Evolutionary conservation across 2,329 filamentous ascomycete genomes (phyloP).

Genomic region (Aspergillus pseudotamarii): DNA sequence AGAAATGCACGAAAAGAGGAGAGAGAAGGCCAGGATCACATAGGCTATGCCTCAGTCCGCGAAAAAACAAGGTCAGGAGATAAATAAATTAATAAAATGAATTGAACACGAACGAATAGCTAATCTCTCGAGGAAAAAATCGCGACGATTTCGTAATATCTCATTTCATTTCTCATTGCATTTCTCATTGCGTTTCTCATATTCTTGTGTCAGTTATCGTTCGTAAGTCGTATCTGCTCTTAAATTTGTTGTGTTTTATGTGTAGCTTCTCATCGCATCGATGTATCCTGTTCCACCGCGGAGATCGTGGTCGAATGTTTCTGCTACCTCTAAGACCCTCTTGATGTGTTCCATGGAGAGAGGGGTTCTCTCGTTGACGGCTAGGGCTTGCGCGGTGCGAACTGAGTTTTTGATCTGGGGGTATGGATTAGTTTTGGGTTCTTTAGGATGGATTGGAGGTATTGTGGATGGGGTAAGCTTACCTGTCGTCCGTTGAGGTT

Average conservation of each 20-base stretch:
- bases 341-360: conserved; percentile 79
- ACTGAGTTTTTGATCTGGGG: conserved; percentile 89
- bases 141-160: not conserved
- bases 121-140: not conserved
- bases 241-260: conserved; percentile 25
- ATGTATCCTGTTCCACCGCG: conserved; percentile 78
- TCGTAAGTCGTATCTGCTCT: not conserved
- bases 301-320: conserved; percentile 80
- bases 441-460: not conserved
- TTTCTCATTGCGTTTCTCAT: not conserved
- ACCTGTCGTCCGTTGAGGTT: conserved; percentile 71
- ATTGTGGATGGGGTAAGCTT: conserved; percentile 26
- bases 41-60: not conserved
- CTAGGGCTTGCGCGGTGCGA: conserved; percentile 78
- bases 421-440: conserved; percentile 6
- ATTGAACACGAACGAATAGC: not conserved
- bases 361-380: conserved; percentile 71
- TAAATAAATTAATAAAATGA: not conserved
- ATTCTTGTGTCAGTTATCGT: too few relatives aligned
- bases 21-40: conserved; percentile 4
- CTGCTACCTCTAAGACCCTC: conserved; percentile 80
- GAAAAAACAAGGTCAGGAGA: not conserved
- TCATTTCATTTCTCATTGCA: not conserved
- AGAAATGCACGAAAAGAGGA: not conserved
- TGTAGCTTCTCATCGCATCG: conserved; percentile 82